A percentile compares a stretch with the other conserved stretches of the same genome.
phyloP scores from a whole-genome alignment of 495 filamentous ascomycete species.

The Niebla homalea region DNA sequence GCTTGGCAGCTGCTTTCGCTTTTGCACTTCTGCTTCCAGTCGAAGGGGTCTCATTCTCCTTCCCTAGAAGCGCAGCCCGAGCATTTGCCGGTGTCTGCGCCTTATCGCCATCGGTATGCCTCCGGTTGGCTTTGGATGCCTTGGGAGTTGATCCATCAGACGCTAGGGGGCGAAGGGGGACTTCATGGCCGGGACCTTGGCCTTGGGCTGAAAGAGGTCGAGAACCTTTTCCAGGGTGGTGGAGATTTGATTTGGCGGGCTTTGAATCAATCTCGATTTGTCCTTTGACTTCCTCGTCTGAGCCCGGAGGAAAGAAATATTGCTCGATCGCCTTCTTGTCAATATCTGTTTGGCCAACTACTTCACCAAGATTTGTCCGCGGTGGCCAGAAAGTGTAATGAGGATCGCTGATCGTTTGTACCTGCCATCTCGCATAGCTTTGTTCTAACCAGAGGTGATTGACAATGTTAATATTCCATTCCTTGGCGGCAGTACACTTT shows the following conservation, averaged over 20 bases:
- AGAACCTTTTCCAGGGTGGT: slow-evolving; percentile 4
- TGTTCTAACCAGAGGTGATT: slow-evolving; percentile 99
- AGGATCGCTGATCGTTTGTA: slow-evolving; percentile 49
- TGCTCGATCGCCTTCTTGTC: slow-evolving; percentile 41
- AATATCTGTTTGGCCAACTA: slow-evolving; percentile 74
- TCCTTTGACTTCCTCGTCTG: slow-evolving; percentile 18
- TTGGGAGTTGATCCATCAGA: slow-evolving; percentile 13
- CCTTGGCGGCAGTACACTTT: slow-evolving; percentile 78
- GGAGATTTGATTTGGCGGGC: slow-evolving; percentile 27
- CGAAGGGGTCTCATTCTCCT: slow-evolving; percentile 79
- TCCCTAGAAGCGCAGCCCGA: slow-evolving; percentile 38
- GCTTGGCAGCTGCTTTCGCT: slow-evolving; percentile 56
- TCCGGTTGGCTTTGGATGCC: slow-evolving; percentile 10
- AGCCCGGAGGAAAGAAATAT: slow-evolving; percentile 35
- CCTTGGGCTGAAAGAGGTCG: neutral
- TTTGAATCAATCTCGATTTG: slow-evolving; percentile 16
- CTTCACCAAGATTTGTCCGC: slow-evolving; percentile 81
- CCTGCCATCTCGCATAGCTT: slow-evolving; percentile 76
- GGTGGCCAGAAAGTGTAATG: slow-evolving; percentile 73
- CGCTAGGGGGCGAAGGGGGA: slow-evolving; percentile 8
- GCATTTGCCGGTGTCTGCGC: slow-evolving; percentile 35
- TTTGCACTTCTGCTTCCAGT: slow-evolving; percentile 78
- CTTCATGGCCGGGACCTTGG: neutral
- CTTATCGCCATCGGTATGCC: slow-evolving; percentile 14
- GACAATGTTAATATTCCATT: slow-evolving; percentile 81